Base-by-base conservation (phyloP, 345 rosid species). In the Pistacia integerrima region DNA sequence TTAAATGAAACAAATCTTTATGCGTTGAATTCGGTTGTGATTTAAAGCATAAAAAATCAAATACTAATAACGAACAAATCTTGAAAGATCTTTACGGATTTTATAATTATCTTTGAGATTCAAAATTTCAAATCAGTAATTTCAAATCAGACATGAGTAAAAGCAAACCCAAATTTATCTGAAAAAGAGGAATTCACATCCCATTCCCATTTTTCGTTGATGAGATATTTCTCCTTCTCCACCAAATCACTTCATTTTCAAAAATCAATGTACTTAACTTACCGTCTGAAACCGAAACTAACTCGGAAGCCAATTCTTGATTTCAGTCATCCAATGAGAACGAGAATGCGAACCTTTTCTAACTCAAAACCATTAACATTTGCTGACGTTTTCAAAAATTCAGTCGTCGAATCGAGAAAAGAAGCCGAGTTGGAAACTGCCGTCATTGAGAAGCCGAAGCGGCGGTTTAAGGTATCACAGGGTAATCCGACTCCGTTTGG, bases 401-500 rank as follows among this genome's bases (percentile, higher is more conserved):
- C 79, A 36, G 75, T 41, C 56, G 75, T 59, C 54, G 71, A 74
- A 61, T 88, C 83, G 1, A 82, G 78, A 54, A 86, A 76, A 70
- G 80, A 64, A 1, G 77, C 78, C 0, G 85, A 76, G 64, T 25
- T 77, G 72, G 89, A 89, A 76, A 87, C 92, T 12, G 81, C 82
- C 3, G 85, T 82, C 52, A 88, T 84, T 5, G 92, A 91, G 78
- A 81, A 84, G 69, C 86, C 74, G 6, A 65, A 74, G 64, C 75
- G 78, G 48, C 72, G 84, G 56, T 89, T 84, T 78, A 64, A 79
- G 44, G 84, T 88, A 12, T 87, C 85, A 9, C 81, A 82, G 62
- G 99, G 99, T 30, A 61, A 70, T 64, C 91, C 98, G 70, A 80
- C 84, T 48, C 99, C 99, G 13, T 90, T 88, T 70, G 99, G 97